phyloP scores from a whole-genome alignment of 345 rosid species.

The Geranium rotundifolium region DNA sequence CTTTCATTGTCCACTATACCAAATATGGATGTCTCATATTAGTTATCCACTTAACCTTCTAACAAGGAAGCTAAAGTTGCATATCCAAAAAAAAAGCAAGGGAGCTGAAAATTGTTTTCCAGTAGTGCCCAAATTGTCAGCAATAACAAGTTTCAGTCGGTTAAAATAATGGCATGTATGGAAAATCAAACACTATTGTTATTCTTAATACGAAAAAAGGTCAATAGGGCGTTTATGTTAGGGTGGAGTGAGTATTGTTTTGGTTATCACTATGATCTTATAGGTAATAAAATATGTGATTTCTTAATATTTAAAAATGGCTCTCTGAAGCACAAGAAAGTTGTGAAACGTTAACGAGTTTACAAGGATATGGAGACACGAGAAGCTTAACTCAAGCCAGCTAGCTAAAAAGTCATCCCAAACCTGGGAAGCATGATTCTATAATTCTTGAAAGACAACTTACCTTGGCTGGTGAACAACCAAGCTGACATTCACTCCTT shows the following conservation, averaged over 20 bases:
- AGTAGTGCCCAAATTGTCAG: too few relatives aligned
- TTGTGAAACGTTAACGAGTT: neutral
- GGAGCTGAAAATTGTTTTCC: too few relatives aligned
- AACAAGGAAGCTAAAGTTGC: too few relatives aligned
- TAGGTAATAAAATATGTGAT: neutral
- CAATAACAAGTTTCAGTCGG: too few relatives aligned
- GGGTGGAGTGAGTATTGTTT: neutral
- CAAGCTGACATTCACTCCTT: conserved; percentile 92
- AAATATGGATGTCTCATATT: too few relatives aligned
- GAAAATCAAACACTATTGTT: too few relatives aligned
- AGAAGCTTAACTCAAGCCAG: neutral
- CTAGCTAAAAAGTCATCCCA: neutral
- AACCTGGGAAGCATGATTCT: neutral
- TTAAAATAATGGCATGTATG: too few relatives aligned
- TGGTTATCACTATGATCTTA: neutral
- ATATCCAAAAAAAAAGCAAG: too few relatives aligned
- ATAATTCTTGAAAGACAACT: conserved; percentile 6
- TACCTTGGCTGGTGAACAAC: conserved; percentile 97
- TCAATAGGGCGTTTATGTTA: neutral
- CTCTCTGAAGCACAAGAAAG: neutral
- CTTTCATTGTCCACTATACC: too few relatives aligned
- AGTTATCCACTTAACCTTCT: too few relatives aligned
- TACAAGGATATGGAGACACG: neutral
- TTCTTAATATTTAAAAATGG: neutral
- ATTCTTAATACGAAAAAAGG: too few relatives aligned